A percentile compares a stretch with the other conserved stretches of the same genome.
Evolutionary conservation across 805 yeast genomes (phyloP).

Genomic region (Blastobotrys terrestris): DNA sequence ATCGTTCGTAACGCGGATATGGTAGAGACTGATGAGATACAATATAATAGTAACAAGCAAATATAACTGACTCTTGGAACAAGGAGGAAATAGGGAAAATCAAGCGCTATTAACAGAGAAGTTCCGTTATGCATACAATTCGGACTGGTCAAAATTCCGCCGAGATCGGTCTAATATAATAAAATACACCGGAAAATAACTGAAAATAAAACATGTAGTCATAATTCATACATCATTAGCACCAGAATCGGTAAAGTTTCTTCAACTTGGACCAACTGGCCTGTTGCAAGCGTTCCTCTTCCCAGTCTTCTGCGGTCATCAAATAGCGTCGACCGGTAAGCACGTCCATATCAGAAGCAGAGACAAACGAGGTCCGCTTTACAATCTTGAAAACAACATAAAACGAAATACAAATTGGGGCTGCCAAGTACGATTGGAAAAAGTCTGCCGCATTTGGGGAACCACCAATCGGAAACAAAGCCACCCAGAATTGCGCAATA

Average conservation of each 20-base stretch:
- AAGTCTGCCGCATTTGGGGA: conserved; percentile 36
- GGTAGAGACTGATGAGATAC: no score
- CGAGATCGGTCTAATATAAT: no score
- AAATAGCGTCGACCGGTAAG: conserved; percentile 49
- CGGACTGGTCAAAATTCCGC: no score
- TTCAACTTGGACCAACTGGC: neutral
- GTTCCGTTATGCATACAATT: no score
- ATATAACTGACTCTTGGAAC: no score
- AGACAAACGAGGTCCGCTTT: conserved; percentile 35
- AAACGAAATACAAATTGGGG: conserved; percentile 36
- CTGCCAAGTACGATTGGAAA: conserved; percentile 49
- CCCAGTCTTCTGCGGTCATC: neutral
- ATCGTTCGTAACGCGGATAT: neutral
- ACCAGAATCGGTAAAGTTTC: neutral
- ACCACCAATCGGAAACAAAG: conserved; percentile 59
- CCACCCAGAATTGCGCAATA: conserved; percentile 69
- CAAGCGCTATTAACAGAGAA: no score
- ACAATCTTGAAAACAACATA: conserved; percentile 48
- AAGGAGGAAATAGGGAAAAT: no score
- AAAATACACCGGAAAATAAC: no score
- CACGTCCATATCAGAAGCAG: conserved; percentile 48
- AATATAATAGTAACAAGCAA: no score
- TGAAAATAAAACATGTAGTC: neutral
- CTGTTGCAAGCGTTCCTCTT: neutral
- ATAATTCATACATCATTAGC: neutral